Percentiles rank a stretch among this genome's conserved stretches.
These are phyloP conservation scores for Kwoniella europaea DNA, from an alignment of 768 basidiomycete species.

Conservation along the genomic window DNA sequence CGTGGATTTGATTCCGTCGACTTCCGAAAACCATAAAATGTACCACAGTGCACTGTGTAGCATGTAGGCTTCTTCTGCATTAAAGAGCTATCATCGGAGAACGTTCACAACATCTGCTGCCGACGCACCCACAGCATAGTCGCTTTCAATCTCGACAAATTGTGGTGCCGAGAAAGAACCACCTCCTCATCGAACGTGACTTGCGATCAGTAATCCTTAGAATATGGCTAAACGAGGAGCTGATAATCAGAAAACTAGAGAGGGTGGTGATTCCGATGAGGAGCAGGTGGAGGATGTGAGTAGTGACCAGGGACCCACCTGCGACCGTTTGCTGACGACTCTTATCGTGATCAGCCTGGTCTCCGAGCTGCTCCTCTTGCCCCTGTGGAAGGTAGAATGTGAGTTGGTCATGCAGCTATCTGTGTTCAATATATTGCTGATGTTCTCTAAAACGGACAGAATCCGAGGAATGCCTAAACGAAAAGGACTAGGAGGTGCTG, in stretches of 20 bases:
- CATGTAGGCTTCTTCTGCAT: not conserved
- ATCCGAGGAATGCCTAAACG: slow-evolving; percentile 56
- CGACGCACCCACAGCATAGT: not conserved
- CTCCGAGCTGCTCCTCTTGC: slow-evolving; percentile 32
- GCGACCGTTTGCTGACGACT: not conserved
- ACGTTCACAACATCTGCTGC: no score
- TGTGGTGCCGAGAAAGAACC: not conserved
- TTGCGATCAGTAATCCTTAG: not conserved
- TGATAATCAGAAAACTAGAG: slow-evolving; percentile 53
- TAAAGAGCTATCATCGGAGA: no score
- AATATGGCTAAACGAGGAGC: slow-evolving; percentile 56
- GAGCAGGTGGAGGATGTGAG: slow-evolving; percentile 43
- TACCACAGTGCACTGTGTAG: no score
- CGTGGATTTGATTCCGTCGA: slow-evolving; percentile 8
- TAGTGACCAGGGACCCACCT: not conserved
- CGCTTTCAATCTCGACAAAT: not conserved
- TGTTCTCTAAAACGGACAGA: slow-evolving; percentile 11
- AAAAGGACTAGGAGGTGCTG: slow-evolving; percentile 28
- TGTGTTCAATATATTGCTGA: slow-evolving; percentile 14
- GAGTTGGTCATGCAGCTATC: slow-evolving; percentile 9
- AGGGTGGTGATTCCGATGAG: slow-evolving; percentile 39
- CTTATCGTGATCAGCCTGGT: slow-evolving; percentile 34
- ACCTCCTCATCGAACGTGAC: no score
- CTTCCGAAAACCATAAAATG: not conserved
- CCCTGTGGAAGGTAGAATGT: slow-evolving; percentile 48